Evolutionary conservation across 2,329 filamentous ascomycete genomes (phyloP), one percentile per base, ranked within the genome.

Genomic region (Bipolaris gigantea): DNA sequence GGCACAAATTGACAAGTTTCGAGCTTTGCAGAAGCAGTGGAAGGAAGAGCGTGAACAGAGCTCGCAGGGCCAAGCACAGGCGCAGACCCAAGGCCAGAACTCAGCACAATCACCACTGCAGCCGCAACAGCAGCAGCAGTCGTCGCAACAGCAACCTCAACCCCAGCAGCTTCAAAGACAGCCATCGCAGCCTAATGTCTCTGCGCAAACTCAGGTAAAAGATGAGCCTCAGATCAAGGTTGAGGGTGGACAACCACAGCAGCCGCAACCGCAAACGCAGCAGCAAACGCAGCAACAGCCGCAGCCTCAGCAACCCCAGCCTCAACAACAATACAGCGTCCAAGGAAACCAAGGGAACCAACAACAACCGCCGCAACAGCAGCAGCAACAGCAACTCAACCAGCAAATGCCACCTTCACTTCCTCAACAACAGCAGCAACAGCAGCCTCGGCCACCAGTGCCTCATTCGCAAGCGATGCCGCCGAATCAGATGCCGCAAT

Each of bases 181-280:
- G 40, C 66, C 66, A 32, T 67, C 64, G 15, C 69, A 71, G 32
- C 60, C 61, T 15, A 64, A 60, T 21, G 63, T 69, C 19, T 57
- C 57, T 11, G 45, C 50, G 5, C 69, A 70, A 42, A 49, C 59
- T 23, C 63, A 61, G 27, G 60, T 72, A 9, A 72, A 73, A 19
- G 72, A 73, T 42, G 66, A 66, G 33, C 69, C 70, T 5, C 69
- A 72, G 19, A 70, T 75, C 50, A 75, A 75, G 56, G 49, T 71
- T n/a, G 72, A 75, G 51, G 66, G 65, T n/a, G 66, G 62, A 21
- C 60, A 63, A 33, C 45, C 56, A 38, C 56, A 58, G n/a, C 66
- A 63, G 41, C 58, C 55, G 39, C 63, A 68, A 45, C 56, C 62
- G n/a, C 53, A 60, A 27, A 57, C 66, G 46, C 59, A 63, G 30